phyloP scores from a whole-genome alignment of 805 yeast species.

The Yueomyces sinensis region DNA sequence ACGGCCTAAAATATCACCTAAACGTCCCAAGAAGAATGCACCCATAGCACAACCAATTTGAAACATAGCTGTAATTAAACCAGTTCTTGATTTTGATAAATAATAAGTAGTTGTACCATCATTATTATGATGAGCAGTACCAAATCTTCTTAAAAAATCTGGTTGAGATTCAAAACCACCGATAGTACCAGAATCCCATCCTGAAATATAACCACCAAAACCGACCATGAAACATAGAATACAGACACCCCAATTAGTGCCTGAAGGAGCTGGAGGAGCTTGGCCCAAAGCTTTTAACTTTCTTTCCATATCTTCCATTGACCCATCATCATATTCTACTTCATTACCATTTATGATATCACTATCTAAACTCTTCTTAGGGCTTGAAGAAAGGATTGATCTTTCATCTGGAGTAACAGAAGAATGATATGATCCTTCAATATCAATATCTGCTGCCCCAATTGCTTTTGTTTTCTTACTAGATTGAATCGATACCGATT shows the following conservation, averaged over 20 bases:
- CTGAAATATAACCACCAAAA: slow-evolving; percentile 32
- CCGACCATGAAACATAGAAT: slow-evolving; percentile 5
- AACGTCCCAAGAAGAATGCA: slow-evolving; percentile 40
- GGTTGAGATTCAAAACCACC: slow-evolving; percentile 17
- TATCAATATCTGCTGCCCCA: no score
- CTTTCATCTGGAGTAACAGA: no score
- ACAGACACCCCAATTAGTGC: neutral
- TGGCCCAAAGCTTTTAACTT: no score
- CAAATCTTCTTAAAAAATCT: slow-evolving; percentile 38
- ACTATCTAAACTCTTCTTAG: no score
- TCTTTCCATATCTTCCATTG: no score
- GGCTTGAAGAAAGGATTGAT: no score
- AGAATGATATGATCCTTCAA: no score
- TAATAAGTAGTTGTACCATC: slow-evolving; percentile 24
- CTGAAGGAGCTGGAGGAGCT: neutral
- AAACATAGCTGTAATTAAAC: slow-evolving; percentile 42
- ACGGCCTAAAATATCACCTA: slow-evolving; percentile 55
- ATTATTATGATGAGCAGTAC: slow-evolving; percentile 29
- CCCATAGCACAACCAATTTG: slow-evolving; percentile 68
- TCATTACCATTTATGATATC: no score
- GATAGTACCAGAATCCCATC: slow-evolving; percentile 69
- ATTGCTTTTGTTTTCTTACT: no score
- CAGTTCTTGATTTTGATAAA: slow-evolving; percentile 36
- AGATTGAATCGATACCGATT: no score
- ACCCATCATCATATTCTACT: no score